Evolutionary conservation across 176 grass and related monocot species (phyloP).

Genomic region (Aegilops longissima): DNA sequence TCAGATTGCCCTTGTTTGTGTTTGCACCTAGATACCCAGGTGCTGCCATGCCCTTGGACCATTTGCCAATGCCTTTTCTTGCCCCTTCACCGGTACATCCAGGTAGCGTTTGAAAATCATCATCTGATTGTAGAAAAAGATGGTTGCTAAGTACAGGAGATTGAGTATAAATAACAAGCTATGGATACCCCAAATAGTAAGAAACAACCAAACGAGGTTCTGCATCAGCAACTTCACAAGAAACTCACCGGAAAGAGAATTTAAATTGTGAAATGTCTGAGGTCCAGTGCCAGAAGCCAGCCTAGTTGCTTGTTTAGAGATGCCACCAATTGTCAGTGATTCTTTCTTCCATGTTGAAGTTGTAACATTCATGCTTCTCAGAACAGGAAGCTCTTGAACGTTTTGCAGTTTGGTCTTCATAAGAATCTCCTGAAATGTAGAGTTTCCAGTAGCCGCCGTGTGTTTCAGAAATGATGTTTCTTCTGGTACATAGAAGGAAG

Average conservation of each 20-base stretch:
- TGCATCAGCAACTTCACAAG: neutral
- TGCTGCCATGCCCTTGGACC: conserved; percentile 47
- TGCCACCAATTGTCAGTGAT: conserved; percentile 57
- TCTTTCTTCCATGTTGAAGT: conserved; percentile 54
- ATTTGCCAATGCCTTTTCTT: conserved; percentile 61
- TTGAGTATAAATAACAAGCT: neutral
- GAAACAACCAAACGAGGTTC: neutral
- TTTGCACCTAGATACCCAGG: conserved; percentile 18
- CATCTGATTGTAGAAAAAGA: conserved; percentile 42
- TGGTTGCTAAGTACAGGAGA: neutral
- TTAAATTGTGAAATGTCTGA: conserved; percentile 49
- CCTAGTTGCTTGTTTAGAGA: conserved; percentile 53
- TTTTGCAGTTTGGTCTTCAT: conserved; percentile 11
- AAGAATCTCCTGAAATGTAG: conserved; percentile 24
- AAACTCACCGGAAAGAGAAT: conserved; percentile 57
- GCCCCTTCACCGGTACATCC: conserved; percentile 29
- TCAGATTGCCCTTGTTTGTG: conserved; percentile 60
- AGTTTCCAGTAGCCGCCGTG: conserved; percentile 8
- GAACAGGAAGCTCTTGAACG: conserved; percentile 15
- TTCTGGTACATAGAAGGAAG: neutral
- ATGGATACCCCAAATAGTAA: neutral
- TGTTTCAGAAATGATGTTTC: conserved; percentile 19
- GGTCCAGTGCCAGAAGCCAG: conserved; percentile 35
- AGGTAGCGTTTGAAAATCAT: conserved; percentile 38
- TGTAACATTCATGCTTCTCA: conserved; percentile 24